Conservation (phyloP, 371 early-diverging fungal genomes). For the Mucor sp. region DNA sequence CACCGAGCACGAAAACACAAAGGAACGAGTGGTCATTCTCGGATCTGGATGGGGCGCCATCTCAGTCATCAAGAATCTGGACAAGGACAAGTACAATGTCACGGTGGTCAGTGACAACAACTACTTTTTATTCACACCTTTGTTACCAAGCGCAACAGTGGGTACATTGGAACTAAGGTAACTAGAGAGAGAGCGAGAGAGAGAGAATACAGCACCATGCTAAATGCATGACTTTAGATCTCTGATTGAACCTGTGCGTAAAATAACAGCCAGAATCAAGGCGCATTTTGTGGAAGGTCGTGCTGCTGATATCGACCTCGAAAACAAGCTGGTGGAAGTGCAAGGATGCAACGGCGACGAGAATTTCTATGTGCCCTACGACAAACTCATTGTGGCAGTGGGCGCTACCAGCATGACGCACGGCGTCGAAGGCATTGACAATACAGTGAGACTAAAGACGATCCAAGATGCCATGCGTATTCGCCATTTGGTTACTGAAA, state of each 20-base stretch:
- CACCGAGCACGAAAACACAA: constrained; percentile 28
- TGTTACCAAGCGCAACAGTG: constrained; percentile 77
- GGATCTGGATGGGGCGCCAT: constrained; percentile 81
- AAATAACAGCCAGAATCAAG: constrained; percentile 51
- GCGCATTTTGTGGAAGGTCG: constrained; percentile 62
- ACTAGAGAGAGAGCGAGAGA: too few species aligned
- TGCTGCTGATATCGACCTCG: constrained; percentile 72
- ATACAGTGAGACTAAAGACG: constrained; percentile 70
- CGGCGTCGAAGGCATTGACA: constrained; percentile 78
- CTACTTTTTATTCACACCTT: constrained; percentile 88
- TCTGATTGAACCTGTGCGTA: constrained; percentile 75
- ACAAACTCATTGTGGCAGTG: constrained; percentile 81
- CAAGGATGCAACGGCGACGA: constrained; percentile 31
- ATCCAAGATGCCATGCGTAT: constrained; percentile 75
- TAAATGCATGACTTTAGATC: constrained; percentile 39
- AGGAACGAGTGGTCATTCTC: constrained; percentile 72
- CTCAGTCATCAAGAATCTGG: constrained; percentile 61
- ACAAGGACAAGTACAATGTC: constrained; percentile 75
- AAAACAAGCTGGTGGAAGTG: constrained; percentile 58
- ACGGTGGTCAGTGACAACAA: constrained; percentile 69
- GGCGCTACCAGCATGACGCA: constrained; percentile 84
- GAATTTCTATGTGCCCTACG: constrained; percentile 69
- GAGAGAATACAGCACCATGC: too few species aligned
- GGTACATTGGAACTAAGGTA: constrained; percentile 84
- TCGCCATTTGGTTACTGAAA: constrained; percentile 66